Conservation (phyloP, 805 yeast species). For the Saccharomycodes ludwigii region DNA sequence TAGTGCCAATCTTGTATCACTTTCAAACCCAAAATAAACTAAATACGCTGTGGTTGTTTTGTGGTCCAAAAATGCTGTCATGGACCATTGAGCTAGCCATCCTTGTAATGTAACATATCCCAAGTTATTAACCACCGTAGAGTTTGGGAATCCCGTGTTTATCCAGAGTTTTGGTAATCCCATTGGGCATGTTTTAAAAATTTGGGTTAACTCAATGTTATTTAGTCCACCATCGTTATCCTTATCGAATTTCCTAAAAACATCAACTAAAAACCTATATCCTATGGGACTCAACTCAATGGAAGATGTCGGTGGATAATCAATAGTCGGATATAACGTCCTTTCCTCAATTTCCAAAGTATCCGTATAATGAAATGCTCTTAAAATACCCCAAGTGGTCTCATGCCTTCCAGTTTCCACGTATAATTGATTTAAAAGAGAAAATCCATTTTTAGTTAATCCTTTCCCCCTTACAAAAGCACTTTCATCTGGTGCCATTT, state of each 20-base stretch:
- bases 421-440: conserved; percentile 64
- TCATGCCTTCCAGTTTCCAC: conserved; percentile 93
- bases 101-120: conserved; percentile 92
- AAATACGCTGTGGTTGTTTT: conserved; percentile 76
- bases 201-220: conserved; percentile 49
- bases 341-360: conserved; percentile 75
- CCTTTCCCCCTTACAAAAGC: conserved; percentile 39
- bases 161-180: conserved; percentile 85
- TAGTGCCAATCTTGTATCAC: conserved; percentile 38
- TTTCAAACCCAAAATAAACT: conserved; percentile 83
- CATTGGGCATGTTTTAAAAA: conserved; percentile 76
- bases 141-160: conserved; percentile 71
- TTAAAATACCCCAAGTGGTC: conserved; percentile 88
- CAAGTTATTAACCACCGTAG: conserved; percentile 81
- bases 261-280: conserved; percentile 80
- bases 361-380: conserved; percentile 85
- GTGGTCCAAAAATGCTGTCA: conserved; percentile 83
- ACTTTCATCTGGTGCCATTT: too few species aligned
- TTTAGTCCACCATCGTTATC: conserved; percentile 95
- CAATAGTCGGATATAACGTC: conserved; percentile 67
- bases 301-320: conserved; percentile 60
- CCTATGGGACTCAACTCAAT: conserved; percentile 92
- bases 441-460: conserved; percentile 61
- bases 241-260: conserved; percentile 76
- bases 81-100: conserved; percentile 98